Conservation (phyloP, 192 early-diverging fungal species). For the Coemansia sp. region DNA sequence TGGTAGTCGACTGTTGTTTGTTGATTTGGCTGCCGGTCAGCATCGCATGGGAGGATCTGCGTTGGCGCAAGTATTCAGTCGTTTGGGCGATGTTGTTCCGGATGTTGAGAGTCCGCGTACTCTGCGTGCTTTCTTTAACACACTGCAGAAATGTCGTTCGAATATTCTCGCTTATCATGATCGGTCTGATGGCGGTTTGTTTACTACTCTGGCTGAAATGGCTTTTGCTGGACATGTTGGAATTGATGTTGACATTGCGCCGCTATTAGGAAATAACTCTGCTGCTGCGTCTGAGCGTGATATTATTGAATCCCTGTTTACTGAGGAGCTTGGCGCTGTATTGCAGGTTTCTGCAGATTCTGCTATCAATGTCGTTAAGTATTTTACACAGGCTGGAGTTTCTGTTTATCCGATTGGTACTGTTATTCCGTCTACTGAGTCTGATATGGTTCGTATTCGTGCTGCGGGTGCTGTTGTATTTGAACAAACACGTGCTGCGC, state of each 20-base stretch:
- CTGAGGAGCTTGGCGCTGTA: slow-evolving; percentile 97
- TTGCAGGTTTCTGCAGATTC: slow-evolving; percentile 74
- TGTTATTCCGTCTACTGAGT: slow-evolving; percentile 12
- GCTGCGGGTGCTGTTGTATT: slow-evolving; percentile 53
- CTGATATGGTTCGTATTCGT: slow-evolving; percentile 53
- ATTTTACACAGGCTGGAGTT: slow-evolving; percentile 53
- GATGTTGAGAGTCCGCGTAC: slow-evolving; percentile 75
- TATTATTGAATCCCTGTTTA: slow-evolving; percentile 71
- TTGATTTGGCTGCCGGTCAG: slow-evolving; percentile 82
- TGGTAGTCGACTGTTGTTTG: slow-evolving; percentile 63
- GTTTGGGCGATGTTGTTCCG: slow-evolving; percentile 75
- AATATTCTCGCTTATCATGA: slow-evolving; percentile 95
- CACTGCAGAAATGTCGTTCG: slow-evolving; percentile 58
- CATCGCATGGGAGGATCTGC: slow-evolving; percentile 91
- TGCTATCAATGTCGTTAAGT: slow-evolving; percentile 54
- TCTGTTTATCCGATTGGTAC: slow-evolving; percentile 60
- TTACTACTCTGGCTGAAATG: slow-evolving; percentile 93
- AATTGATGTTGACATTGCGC: slow-evolving; percentile 63
- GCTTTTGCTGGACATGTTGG: slow-evolving; percentile 92
- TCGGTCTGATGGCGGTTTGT: slow-evolving; percentile 96
- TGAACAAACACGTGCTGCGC: slow-evolving; percentile 58
- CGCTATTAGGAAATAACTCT: slow-evolving; percentile 18
- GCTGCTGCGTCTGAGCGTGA: slow-evolving; percentile 41
- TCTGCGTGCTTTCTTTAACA: slow-evolving; percentile 78
- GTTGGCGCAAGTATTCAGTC: slow-evolving; percentile 88